Percentiles rank a stretch among this genome's conserved stretches.
Evolutionary conservation across 2,329 filamentous ascomycete genomes (phyloP).

Genomic region (Botrytis fabae): DNA sequence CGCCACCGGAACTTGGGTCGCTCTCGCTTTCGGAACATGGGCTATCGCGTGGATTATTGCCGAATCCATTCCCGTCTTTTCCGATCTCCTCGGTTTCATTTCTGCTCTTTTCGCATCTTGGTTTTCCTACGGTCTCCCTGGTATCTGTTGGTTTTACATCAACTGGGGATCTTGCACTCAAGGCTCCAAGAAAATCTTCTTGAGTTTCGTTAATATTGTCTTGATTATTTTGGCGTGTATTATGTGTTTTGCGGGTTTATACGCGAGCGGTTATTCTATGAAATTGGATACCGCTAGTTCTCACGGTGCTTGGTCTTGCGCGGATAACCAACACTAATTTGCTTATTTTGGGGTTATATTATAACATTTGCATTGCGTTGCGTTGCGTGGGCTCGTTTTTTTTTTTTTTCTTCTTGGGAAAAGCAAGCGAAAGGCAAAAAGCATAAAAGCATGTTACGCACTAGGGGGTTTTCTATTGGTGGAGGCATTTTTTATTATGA

Average conservation of each 20-base stretch:
- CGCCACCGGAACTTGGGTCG: conserved; percentile 58
- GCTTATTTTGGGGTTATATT: not conserved
- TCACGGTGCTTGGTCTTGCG: conserved; percentile 18
- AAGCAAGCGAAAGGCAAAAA: not conserved
- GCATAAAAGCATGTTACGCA: not conserved
- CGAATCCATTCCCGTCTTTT: conserved; percentile 67
- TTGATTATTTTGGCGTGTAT: conserved; percentile 26
- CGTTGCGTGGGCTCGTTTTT: not conserved
- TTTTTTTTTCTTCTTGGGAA: not conserved
- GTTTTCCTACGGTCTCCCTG: conserved; percentile 59
- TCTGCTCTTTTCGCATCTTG: conserved; percentile 50
- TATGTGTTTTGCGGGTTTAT: conserved; percentile 28
- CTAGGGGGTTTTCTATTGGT: not conserved
- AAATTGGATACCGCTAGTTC: not conserved
- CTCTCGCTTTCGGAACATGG: conserved; percentile 58
- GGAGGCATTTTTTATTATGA: not conserved
- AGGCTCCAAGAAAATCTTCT: conserved; percentile 23
- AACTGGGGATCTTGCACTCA: conserved; percentile 44
- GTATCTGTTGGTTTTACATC: conserved; percentile 51
- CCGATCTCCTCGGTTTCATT: conserved; percentile 62
- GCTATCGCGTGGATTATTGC: conserved; percentile 65
- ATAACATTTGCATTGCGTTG: not conserved
- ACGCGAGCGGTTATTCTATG: conserved; percentile 25
- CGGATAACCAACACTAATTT: conserved; percentile 18
- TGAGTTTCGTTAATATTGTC: conserved; percentile 22